A percentile compares a stretch with the other conserved stretches of the same genome.
phyloP scores from a whole-genome alignment of 768 basidiomycete species.

The Pulveroboletus sp. region DNA sequence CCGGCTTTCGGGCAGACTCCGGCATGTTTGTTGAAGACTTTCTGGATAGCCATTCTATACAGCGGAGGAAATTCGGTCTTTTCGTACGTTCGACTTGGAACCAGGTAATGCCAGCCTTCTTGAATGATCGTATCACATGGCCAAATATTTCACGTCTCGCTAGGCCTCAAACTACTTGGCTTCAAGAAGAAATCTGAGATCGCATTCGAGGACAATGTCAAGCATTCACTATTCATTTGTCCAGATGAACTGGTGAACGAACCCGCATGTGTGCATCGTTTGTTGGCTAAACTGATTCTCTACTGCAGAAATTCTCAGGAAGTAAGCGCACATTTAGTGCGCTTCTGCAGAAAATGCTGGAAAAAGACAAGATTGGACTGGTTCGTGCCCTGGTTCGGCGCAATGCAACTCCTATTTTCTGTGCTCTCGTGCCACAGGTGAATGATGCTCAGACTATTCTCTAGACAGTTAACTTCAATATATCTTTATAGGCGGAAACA shows the following conservation, averaged over 20 bases:
- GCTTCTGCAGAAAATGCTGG: conserved; percentile 74
- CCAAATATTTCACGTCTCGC: not conserved
- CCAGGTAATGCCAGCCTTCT: conserved; percentile 48
- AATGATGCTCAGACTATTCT: not conserved
- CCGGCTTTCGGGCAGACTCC: not conserved
- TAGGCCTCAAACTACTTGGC: conserved; percentile 87
- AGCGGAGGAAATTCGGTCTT: conserved; percentile 74
- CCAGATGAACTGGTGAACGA: conserved; percentile 79
- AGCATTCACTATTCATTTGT: conserved; percentile 87
- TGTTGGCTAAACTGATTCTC: not conserved
- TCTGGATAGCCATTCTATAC: conserved; percentile 71
- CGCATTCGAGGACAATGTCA: conserved; percentile 83
- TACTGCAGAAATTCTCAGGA: conserved; percentile 69
- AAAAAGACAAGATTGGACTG: conserved; percentile 80
- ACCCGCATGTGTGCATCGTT: not conserved
- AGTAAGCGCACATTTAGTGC: conserved; percentile 91
- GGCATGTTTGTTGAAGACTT: conserved; percentile 7
- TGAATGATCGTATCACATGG: not conserved
- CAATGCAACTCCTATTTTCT: conserved; percentile 76
- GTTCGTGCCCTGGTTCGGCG: conserved; percentile 64
- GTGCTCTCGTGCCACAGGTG: conserved; percentile 85
- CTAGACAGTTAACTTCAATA: not conserved
- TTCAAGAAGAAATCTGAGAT: conserved; percentile 76
- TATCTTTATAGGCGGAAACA: conserved; percentile 56
- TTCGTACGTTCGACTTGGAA: conserved; percentile 75